A percentile compares a stretch with the other conserved stretches of the same genome.
These are phyloP conservation scores for Termitomyces sp. DNA, from an alignment of 768 basidiomycete genomes.

Conservation along the genomic window DNA sequence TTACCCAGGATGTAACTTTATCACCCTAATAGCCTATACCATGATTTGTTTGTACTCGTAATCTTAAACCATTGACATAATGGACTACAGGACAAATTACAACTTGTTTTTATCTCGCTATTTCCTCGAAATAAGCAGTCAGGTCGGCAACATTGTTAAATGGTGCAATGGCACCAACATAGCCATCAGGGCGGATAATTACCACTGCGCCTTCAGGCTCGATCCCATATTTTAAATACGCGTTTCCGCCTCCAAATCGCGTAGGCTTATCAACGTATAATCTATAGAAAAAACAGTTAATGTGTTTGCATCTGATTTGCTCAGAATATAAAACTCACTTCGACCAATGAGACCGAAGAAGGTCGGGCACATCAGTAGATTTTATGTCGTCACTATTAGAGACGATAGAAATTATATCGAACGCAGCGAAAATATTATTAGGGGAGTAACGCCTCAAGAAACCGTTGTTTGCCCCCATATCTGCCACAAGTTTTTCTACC, in stretches of 20 bases:
- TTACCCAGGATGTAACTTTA: slow-evolving; percentile 16
- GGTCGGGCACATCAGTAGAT: slow-evolving; percentile 39
- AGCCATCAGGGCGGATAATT: slow-evolving; percentile 61
- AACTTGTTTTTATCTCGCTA: slow-evolving; percentile 22
- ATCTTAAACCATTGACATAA: neutral
- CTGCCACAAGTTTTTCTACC: slow-evolving; percentile 25
- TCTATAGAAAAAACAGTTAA: slow-evolving; percentile 25
- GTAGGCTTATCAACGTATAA: slow-evolving; percentile 53
- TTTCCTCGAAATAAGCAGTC: slow-evolving; percentile 41
- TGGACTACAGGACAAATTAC: neutral
- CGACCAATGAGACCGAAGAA: slow-evolving; percentile 53
- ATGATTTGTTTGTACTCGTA: neutral
- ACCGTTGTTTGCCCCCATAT: slow-evolving; percentile 19
- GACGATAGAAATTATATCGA: slow-evolving; percentile 38
- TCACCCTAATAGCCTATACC: slow-evolving; percentile 12
- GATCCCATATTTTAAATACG: slow-evolving; percentile 54
- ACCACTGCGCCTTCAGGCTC: slow-evolving; percentile 40
- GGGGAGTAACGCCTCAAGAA: slow-evolving; percentile 27
- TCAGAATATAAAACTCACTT: slow-evolving; percentile 32
- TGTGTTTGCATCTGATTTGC: neutral
- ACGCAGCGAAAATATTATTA: slow-evolving; percentile 27
- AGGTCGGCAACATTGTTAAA: slow-evolving; percentile 35
- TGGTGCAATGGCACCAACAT: slow-evolving; percentile 52
- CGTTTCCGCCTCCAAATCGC: slow-evolving; percentile 38
- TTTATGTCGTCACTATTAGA: slow-evolving; percentile 31